A percentile compares a stretch with the other conserved stretches of the same genome.
These are phyloP conservation scores for Corchorus capsularis DNA, from an alignment of 345 rosid genomes.

Conservation along the genomic window DNA sequence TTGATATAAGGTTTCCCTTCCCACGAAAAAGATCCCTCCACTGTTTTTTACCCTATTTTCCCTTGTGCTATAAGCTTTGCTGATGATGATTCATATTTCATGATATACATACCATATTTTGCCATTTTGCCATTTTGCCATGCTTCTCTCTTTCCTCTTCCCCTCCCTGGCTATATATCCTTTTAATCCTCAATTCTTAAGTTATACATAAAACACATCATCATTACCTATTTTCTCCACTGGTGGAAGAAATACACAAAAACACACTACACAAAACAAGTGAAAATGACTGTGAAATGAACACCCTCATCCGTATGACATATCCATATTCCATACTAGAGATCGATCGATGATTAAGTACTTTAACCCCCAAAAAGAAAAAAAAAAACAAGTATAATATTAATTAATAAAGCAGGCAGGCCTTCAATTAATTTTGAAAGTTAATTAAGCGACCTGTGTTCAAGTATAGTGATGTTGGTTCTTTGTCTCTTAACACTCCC, in stretches of 20 bases:
- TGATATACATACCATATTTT: not conserved
- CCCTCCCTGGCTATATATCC: not conserved
- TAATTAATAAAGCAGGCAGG: too few species aligned
- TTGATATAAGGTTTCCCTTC: constrained; percentile 52
- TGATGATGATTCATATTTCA: too few species aligned
- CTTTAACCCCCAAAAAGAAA: not conserved
- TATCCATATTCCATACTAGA: constrained; percentile 10
- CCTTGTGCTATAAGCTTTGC: not conserved
- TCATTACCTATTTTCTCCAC: not conserved
- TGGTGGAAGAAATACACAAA: constrained; percentile 9
- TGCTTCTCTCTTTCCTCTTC: not conserved
- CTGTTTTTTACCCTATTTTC: constrained; percentile 25
- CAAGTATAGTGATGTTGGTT: constrained; percentile 60
- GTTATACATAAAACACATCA: constrained; percentile 29
- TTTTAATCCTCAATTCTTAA: constrained; percentile 16
- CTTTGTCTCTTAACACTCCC: constrained; percentile 88
- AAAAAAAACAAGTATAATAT: not conserved
- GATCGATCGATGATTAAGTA: too few species aligned
- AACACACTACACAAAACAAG: not conserved
- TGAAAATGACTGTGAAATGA: not conserved
- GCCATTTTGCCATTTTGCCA: not conserved
- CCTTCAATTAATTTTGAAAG: constrained; percentile 18
- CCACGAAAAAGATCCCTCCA: constrained; percentile 58
- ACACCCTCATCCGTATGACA: constrained; percentile 19
- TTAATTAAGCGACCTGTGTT: constrained; percentile 64